Percentiles rank a stretch among this genome's conserved stretches.
phyloP scores from a whole-genome alignment of 176 grass and related monocot species.

The Melocanna baccifera region DNA sequence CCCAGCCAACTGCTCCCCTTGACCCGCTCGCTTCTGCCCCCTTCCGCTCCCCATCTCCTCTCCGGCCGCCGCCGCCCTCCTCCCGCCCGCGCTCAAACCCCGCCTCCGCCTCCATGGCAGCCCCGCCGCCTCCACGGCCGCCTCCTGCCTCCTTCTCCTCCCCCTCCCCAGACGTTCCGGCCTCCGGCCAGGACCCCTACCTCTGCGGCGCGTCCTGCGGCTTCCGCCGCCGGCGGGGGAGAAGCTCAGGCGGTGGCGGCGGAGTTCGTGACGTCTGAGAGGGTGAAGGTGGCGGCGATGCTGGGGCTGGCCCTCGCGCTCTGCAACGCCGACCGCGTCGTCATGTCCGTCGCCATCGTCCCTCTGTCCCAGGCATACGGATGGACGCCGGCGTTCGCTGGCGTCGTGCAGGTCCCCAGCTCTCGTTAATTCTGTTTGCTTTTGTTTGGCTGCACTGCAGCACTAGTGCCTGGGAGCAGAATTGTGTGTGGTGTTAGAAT shows the following conservation, averaged over 20 bases:
- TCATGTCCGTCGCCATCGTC: slow-evolving; percentile 95
- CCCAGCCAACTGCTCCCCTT: slow-evolving; percentile 43
- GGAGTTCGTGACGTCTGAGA: slow-evolving; percentile 92
- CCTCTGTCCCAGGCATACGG: slow-evolving; percentile 77
- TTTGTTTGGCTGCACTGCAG: slow-evolving; percentile 12
- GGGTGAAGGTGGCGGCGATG: slow-evolving; percentile 89
- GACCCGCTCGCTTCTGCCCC: slow-evolving; percentile 19
- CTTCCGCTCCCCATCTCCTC: slow-evolving; percentile 23
- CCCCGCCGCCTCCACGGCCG: not conserved
- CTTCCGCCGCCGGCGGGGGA: slow-evolving; percentile 12
- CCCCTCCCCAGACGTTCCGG: not conserved
- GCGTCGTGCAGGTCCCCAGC: slow-evolving; percentile 74
- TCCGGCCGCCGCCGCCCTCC: not conserved
- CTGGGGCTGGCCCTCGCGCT: slow-evolving; percentile 78
- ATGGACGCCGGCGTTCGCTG: slow-evolving; percentile 74
- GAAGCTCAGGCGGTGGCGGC: slow-evolving; percentile 31
- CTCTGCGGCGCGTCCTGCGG: not conserved
- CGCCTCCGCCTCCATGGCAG: slow-evolving; percentile 20
- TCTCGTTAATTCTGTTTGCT: slow-evolving; percentile 9
- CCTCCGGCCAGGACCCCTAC: slow-evolving; percentile 2
- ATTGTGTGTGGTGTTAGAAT: not conserved
- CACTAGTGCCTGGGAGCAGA: not conserved
- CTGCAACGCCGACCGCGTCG: slow-evolving; percentile 93
- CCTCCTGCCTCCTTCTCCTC: not conserved
- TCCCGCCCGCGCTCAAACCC: slow-evolving; percentile 1